phyloP scores from a whole-genome alignment of 176 grass and related monocot genomes.

The Tillandsia leiboldiana region DNA sequence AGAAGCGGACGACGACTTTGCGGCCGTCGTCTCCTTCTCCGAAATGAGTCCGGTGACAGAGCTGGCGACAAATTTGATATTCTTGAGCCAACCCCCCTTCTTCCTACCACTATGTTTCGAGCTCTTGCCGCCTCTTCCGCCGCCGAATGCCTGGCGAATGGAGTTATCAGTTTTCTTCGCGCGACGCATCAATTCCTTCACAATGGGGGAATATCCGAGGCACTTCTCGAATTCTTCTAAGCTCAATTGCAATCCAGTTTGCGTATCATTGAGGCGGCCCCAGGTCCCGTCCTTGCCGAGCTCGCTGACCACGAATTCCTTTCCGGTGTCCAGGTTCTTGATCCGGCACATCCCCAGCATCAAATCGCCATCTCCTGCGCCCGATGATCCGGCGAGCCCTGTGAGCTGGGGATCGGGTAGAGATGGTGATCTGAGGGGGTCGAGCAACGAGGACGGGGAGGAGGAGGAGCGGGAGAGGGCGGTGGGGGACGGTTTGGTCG shows the following conservation, averaged over 20 bases:
- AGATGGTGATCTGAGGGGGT: slow-evolving; percentile 5
- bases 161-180: slow-evolving; percentile 18
- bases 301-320: slow-evolving; percentile 33
- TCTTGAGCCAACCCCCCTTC: slow-evolving; percentile 62
- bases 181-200: slow-evolving; percentile 52
- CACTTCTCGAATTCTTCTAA: slow-evolving; percentile 40
- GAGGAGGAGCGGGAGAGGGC: slow-evolving; percentile 12
- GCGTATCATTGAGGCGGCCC: slow-evolving; percentile 9
- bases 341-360: slow-evolving; percentile 15
- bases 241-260: slow-evolving; percentile 27
- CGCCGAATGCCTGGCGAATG: background rate
- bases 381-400: background rate
- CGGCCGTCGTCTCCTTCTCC: slow-evolving; percentile 44
- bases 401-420: background rate
- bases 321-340: slow-evolving; percentile 33
- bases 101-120: slow-evolving; percentile 31
- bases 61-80: slow-evolving; percentile 59
- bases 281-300: slow-evolving; percentile 37
- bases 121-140: slow-evolving; percentile 17
- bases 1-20: slow-evolving; percentile 13
- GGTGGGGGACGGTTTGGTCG: background rate
- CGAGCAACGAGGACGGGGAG: slow-evolving; percentile 21
- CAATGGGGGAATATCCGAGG: slow-evolving; percentile 34
- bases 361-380: background rate
- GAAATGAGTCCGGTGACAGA: slow-evolving; percentile 31